These are phyloP conservation scores for Carallia pectinifolia DNA, from an alignment of 345 rosid species.

Conservation along the genomic window DNA sequence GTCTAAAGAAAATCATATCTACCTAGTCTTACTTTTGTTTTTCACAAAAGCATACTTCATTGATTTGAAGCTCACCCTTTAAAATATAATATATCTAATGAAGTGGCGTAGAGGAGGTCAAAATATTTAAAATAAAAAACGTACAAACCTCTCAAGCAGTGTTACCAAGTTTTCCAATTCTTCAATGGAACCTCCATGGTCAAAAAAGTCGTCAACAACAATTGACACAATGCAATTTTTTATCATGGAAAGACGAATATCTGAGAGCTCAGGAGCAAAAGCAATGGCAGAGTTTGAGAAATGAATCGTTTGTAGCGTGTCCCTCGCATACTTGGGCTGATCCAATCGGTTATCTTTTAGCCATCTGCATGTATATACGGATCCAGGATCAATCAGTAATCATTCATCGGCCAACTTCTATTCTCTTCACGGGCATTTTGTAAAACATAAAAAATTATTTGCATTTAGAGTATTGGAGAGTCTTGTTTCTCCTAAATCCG, in stretches of 20 bases:
- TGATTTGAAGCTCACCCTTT: too few species aligned
- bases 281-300: slow-evolving; percentile 9
- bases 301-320: slow-evolving; percentile 6
- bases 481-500: too few species aligned
- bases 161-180: slow-evolving; percentile 13
- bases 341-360: slow-evolving; percentile 4
- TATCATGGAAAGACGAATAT: slow-evolving; percentile 12
- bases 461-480: too few species aligned
- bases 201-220: slow-evolving; percentile 18
- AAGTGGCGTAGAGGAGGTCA: not conserved
- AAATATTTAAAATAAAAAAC: not conserved
- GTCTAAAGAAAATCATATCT: too few species aligned
- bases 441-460: not conserved
- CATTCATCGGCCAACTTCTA: not conserved
- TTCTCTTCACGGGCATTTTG: not conserved
- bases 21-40: too few species aligned
- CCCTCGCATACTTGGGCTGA: slow-evolving; percentile 17
- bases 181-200: slow-evolving; percentile 14
- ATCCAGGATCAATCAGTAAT: not conserved
- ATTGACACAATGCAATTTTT: slow-evolving; percentile 7
- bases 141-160: slow-evolving; percentile 11
- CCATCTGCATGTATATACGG: slow-evolving; percentile 9
- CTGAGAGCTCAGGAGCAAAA: slow-evolving; percentile 7
- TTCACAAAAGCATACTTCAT: too few species aligned
- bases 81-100: not conserved